Conservation (phyloP, 1,284 basidiomycete species). For the Calocybe gambosa region DNA sequence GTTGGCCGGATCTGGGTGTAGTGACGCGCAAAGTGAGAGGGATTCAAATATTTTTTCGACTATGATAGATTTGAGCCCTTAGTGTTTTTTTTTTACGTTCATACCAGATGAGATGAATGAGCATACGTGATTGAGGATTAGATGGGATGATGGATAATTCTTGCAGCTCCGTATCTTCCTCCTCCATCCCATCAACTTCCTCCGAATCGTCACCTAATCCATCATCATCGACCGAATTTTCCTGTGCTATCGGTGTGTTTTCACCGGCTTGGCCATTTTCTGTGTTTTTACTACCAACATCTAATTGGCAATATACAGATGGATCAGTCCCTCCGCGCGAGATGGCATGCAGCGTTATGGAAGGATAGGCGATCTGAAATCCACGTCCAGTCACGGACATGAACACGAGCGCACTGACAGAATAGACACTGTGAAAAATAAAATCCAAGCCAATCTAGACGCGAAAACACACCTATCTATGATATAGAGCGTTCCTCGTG, state of each 20-base stretch:
- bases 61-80: not conserved
- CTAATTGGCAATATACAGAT: constrained; percentile 87
- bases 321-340: constrained; percentile 61
- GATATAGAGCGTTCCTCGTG: constrained; percentile 67
- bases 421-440: constrained; percentile 17
- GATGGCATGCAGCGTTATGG: constrained; percentile 85
- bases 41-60: constrained; percentile 79
- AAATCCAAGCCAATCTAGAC: constrained; percentile 16
- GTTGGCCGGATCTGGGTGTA: constrained; percentile 77
- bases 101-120: not conserved
- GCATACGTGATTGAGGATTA: constrained; percentile 53
- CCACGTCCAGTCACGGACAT: constrained; percentile 63
- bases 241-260: not conserved
- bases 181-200: constrained; percentile 35
- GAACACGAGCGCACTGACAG: constrained; percentile 60
- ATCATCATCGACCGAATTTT: constrained; percentile 20
- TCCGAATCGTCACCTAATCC: too few species aligned
- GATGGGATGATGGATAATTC: constrained; percentile 73
- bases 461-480: constrained; percentile 66
- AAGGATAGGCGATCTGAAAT: constrained; percentile 77
- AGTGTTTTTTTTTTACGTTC: not conserved
- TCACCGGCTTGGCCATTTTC: constrained; percentile 15
- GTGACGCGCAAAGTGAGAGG: constrained; percentile 82
- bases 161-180: constrained; percentile 53
- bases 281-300: constrained; percentile 29